Evolutionary conservation across 345 rosid species (phyloP), one percentile per base, ranked within the genome.

Genomic region (Capsella bursapastoris): DNA sequence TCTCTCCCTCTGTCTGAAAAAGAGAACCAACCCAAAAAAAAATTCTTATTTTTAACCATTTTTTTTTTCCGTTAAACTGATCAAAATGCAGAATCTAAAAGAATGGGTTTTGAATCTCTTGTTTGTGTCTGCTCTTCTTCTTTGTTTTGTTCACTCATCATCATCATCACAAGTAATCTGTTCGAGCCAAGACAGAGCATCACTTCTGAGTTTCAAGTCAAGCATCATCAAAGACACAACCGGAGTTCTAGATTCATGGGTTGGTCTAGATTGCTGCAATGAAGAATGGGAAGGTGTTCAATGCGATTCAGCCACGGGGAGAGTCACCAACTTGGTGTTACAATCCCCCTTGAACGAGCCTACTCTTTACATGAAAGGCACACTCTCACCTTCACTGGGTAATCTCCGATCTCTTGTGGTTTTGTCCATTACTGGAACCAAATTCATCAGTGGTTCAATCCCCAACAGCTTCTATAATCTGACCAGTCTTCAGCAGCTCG

Each of bases 261-360:
- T 77, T 1, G 95, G 97, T 27, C 78, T 62, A 56, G 89, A 88
- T 43, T 94, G 97, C 83, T 90, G 96, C 32, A 79, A 81, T 49
- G 96, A 91, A 59, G 96, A 88, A 29, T 94, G 98, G 98, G 97
- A 87, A 70, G 98, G 97, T 55, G 90, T 94, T 66, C 81, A 78
- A 70, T 94, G 98, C 69, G 80, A 86, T 71, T 78, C 84, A 1
- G 83, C 82, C 18, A 86, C 91, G 0, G 97, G 97, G 12, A 83
- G 87, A 74, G 96, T 94, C 75, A 82, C 87, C 56, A 27, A 31
- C 5, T 75, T 94, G 82, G 82, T 79, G 38, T 66, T 94, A 66
- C 88, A 69, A 79, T 80, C 80, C 29, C 70, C 91, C 0, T 81
- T 65, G 0, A 83, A 78, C 45, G 96, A 86, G 37, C 72, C 72